Evolutionary conservation across 805 yeast genomes (phyloP).

Genomic region (Clavispora vitiphila): DNA sequence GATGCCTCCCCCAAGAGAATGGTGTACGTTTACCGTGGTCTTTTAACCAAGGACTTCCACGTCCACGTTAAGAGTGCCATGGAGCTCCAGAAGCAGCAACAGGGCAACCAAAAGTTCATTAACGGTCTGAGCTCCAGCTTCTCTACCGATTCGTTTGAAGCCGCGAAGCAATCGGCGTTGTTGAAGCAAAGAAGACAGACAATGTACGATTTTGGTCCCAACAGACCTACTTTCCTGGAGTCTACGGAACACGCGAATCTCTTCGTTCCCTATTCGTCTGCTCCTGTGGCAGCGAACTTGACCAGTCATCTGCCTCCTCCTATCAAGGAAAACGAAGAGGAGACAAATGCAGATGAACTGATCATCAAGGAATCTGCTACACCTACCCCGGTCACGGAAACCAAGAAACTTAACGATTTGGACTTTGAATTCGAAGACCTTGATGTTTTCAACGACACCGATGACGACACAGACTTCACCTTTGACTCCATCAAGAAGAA

Average conservation of each 20-base stretch:
- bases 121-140: slow-evolving; percentile 6
- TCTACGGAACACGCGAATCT: slow-evolving; percentile 37
- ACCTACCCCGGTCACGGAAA: slow-evolving; percentile 2
- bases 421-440: slow-evolving; percentile 47
- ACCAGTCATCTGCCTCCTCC: slow-evolving; percentile 15
- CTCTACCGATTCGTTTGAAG: slow-evolving; percentile 28
- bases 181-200: slow-evolving; percentile 47
- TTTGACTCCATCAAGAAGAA: slow-evolving; percentile 38
- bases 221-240: slow-evolving; percentile 41
- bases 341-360: slow-evolving; percentile 2
- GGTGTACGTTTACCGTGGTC: slow-evolving; percentile 83
- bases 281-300: slow-evolving; percentile 72
- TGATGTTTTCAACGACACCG: slow-evolving; percentile 44
- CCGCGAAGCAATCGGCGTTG: slow-evolving; percentile 29
- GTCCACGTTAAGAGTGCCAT: slow-evolving; percentile 63
- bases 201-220: slow-evolving; percentile 46
- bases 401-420: slow-evolving; percentile 19
- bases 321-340: slow-evolving; percentile 3
- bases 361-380: slow-evolving; percentile 2
- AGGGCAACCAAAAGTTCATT: slow-evolving; percentile 5
- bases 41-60: slow-evolving; percentile 70
- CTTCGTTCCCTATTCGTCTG: slow-evolving; percentile 65
- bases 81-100: slow-evolving; percentile 41
- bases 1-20: slow-evolving; percentile 84
- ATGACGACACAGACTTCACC: slow-evolving; percentile 34